These are phyloP conservation scores for Rhizopogon rudus DNA, from an alignment of 768 basidiomycete genomes.

Conservation along the genomic window DNA sequence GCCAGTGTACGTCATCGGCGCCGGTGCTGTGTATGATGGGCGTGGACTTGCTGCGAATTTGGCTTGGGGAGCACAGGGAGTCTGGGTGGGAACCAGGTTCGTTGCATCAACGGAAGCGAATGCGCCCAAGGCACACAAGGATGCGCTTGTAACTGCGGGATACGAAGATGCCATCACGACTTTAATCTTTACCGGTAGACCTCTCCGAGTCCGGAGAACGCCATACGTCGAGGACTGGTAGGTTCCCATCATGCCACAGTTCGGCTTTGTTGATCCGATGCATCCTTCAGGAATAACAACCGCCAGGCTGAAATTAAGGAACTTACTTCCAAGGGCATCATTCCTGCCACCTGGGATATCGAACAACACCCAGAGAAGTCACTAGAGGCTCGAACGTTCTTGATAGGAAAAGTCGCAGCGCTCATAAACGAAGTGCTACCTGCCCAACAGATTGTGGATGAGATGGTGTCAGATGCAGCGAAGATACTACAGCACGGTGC, in stretches of 20 bases:
- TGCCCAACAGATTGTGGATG: conserved; percentile 78
- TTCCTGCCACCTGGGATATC: conserved; percentile 70
- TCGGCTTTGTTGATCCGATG: background rate
- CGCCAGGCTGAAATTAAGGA: conserved; percentile 77
- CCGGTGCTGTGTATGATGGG: conserved; percentile 89
- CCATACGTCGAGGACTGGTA: conserved; percentile 85
- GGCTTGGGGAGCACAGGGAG: conserved; percentile 84
- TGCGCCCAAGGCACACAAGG: conserved; percentile 83
- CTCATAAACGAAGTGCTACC: conserved; percentile 74
- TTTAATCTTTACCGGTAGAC: conserved; percentile 87
- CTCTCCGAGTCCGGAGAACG: conserved; percentile 79
- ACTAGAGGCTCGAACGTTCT: conserved; percentile 59
- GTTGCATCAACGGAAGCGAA: conserved; percentile 78
- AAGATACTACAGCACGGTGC: conserved; percentile 38
- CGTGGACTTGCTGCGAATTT: conserved; percentile 84
- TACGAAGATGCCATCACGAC: conserved; percentile 81
- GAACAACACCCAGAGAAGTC: conserved; percentile 81
- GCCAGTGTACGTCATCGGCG: conserved; percentile 85
- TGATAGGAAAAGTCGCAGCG: conserved; percentile 80
- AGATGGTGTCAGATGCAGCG: conserved; percentile 65
- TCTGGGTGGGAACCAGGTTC: conserved; percentile 89
- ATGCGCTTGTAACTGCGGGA: conserved; percentile 61
- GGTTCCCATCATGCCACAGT: conserved; percentile 11
- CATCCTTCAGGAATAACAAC: conserved; percentile 59
- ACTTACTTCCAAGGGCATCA: conserved; percentile 76